phyloP scores from a whole-genome alignment of 805 yeast species.

The Wickerhamiella bombiphila region DNA sequence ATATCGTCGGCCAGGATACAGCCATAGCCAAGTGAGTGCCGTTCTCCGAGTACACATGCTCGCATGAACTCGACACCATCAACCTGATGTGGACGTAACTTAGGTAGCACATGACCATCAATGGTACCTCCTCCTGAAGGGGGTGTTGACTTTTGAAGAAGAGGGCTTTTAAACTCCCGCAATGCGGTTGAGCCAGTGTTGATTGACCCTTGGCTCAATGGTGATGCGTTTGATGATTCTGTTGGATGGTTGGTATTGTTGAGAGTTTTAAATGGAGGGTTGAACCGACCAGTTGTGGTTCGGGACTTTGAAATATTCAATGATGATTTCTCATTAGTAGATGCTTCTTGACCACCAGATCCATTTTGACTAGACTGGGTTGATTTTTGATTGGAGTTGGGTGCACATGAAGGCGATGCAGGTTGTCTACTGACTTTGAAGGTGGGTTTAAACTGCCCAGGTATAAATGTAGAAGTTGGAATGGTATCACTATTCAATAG shows the following conservation, averaged over 20 bases:
- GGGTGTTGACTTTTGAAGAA: neutral
- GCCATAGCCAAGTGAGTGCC: constrained; percentile 40
- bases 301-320: no score
- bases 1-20: constrained; percentile 90
- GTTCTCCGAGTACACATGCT: constrained; percentile 64
- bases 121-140: neutral
- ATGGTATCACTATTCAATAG: no score
- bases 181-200: neutral
- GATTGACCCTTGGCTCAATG: neutral
- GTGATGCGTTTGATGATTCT: constrained; percentile 11
- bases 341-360: no score
- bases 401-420: no score
- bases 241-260: constrained; percentile 8
- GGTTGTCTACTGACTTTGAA: no score
- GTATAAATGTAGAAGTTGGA: no score
- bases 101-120: constrained; percentile 18
- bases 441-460: no score
- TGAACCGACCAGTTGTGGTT: neutral
- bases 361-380: no score
- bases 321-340: no score
- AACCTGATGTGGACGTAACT: constrained; percentile 69
- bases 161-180: neutral
- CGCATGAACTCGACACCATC: constrained; percentile 75
- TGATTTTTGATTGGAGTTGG: no score
- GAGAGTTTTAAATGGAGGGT: neutral